phyloP scores from a whole-genome alignment of 306 rosid genomes.

The Malus sylvestris region DNA sequence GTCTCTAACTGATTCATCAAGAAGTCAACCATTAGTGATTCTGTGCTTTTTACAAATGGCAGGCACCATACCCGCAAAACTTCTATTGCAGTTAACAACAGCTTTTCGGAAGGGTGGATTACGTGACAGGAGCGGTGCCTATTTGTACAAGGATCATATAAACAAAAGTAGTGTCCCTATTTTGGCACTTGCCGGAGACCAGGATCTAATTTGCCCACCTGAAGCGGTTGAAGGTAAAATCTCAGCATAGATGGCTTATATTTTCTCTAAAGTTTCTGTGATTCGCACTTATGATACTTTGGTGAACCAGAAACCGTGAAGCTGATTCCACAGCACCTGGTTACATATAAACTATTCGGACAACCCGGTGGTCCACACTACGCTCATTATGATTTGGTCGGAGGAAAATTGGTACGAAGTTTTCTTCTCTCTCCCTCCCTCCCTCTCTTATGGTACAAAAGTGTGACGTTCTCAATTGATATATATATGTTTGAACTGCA shows the following conservation, averaged over 20 bases:
- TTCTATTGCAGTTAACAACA: slow-evolving; percentile 81
- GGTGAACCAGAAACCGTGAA: slow-evolving; percentile 61
- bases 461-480: not conserved
- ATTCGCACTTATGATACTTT: slow-evolving; percentile 12
- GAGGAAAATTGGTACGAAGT: slow-evolving; percentile 75
- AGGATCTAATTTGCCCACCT: slow-evolving; percentile 93
- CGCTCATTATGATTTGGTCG: slow-evolving; percentile 98
- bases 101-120: slow-evolving; percentile 90
- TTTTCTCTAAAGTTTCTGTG: not conserved
- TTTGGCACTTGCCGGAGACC: slow-evolving; percentile 89
- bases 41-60: slow-evolving; percentile 16
- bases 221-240: slow-evolving; percentile 89
- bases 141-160: slow-evolving; percentile 72
- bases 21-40: not conserved
- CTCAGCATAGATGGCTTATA: slow-evolving; percentile 7
- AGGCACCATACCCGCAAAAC: slow-evolving; percentile 96
- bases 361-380: slow-evolving; percentile 82
- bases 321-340: slow-evolving; percentile 74
- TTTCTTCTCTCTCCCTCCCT: not conserved
- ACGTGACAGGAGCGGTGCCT: slow-evolving; percentile 54
- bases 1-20: not conserved
- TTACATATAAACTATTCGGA: slow-evolving; percentile 69
- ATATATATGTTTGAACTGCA: slow-evolving; percentile 22
- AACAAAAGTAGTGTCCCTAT: slow-evolving; percentile 63
- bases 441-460: not conserved